phyloP scores from a whole-genome alignment of 2,329 filamentous ascomycete species.

The Byssoonygena ceratinophila region DNA sequence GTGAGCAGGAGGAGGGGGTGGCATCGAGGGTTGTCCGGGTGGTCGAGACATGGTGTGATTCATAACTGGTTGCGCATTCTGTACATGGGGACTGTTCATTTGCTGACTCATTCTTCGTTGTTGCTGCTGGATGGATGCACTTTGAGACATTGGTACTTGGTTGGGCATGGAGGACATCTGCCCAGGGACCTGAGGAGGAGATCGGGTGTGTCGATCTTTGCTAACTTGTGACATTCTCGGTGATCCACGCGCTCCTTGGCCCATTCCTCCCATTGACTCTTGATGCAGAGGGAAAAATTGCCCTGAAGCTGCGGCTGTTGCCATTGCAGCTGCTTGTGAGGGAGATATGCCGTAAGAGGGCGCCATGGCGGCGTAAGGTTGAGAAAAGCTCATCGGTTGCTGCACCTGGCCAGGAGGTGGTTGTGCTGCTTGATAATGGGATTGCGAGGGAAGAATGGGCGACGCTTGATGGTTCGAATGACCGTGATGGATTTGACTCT shows the following conservation, averaged over 20 bases:
- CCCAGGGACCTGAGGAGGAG: conserved; percentile 59
- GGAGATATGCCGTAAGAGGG: conserved; percentile 67
- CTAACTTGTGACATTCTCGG: conserved; percentile 67
- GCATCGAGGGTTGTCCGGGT: conserved; percentile 42
- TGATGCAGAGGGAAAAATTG: conserved; percentile 65
- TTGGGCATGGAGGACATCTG: conserved; percentile 42
- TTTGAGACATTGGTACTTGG: conserved; percentile 24
- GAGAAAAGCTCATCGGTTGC: conserved; percentile 69
- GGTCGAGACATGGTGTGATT: conserved; percentile 45
- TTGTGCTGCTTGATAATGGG: conserved; percentile 54
- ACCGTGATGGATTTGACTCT: conserved; percentile 51
- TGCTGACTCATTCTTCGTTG: conserved; percentile 61
- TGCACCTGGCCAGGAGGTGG: conserved; percentile 51
- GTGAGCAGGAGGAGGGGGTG: conserved; percentile 40
- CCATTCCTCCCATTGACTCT: conserved; percentile 56
- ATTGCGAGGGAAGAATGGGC: conserved; percentile 68
- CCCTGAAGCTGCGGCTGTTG: conserved; percentile 81
- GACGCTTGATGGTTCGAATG: conserved; percentile 59
- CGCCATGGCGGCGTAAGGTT: conserved; percentile 64
- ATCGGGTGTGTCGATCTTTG: conserved; percentile 64
- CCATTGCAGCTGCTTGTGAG: conserved; percentile 86
- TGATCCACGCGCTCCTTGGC: conserved; percentile 51
- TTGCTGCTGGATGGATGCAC: conserved; percentile 31
- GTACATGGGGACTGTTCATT: conserved; percentile 62
- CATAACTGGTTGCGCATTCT: conserved; percentile 65